Evolutionary conservation across 2,329 filamentous ascomycete species (phyloP).

Genomic region (Aspergillus ochraceoroseus): DNA sequence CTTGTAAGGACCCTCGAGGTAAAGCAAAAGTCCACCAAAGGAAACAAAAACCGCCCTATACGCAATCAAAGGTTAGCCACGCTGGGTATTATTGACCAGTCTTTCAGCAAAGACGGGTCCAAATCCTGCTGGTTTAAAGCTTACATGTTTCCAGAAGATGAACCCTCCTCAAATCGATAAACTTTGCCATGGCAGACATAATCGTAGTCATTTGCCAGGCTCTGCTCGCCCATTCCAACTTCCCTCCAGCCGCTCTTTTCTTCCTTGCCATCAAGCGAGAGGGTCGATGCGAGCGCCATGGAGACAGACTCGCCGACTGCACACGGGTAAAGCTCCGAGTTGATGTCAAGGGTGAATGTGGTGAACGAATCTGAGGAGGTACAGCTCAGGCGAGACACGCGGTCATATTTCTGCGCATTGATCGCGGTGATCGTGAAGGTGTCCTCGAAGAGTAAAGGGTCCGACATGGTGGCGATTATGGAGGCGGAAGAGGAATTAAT

Average conservation of each 20-base stretch:
- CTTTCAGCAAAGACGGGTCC: background rate
- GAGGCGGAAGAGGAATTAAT: too few species aligned
- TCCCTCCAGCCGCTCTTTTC: conserved; percentile 73
- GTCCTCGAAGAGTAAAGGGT: conserved; percentile 91
- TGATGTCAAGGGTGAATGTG: conserved; percentile 82
- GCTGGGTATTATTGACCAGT: background rate
- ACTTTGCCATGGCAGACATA: conserved; percentile 52
- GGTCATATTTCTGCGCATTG: conserved; percentile 88
- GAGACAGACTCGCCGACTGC: conserved; percentile 69
- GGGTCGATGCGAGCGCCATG: conserved; percentile 75
- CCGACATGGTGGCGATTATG: conserved; percentile 58
- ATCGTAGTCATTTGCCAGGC: conserved; percentile 51
- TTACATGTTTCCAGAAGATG: conserved; percentile 75
- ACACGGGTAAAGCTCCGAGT: conserved; percentile 84
- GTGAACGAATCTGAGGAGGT: conserved; percentile 70
- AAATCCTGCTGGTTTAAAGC: conserved; percentile 36
- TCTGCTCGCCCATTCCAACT: conserved; percentile 53
- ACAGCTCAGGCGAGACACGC: conserved; percentile 78
- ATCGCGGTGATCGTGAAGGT: conserved; percentile 75
- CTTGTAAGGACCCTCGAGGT: conserved; percentile 88
- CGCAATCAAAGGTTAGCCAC: conserved; percentile 25
- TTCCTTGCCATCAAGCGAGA: conserved; percentile 82
- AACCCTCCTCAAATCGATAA: conserved; percentile 51
- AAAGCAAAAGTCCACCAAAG: conserved; percentile 86
- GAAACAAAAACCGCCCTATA: conserved; percentile 85